A percentile compares a stretch with the other conserved stretches of the same genome.
Evolutionary conservation across 2,329 filamentous ascomycete genomes (phyloP).

Genomic region (Saccharata proteae): DNA sequence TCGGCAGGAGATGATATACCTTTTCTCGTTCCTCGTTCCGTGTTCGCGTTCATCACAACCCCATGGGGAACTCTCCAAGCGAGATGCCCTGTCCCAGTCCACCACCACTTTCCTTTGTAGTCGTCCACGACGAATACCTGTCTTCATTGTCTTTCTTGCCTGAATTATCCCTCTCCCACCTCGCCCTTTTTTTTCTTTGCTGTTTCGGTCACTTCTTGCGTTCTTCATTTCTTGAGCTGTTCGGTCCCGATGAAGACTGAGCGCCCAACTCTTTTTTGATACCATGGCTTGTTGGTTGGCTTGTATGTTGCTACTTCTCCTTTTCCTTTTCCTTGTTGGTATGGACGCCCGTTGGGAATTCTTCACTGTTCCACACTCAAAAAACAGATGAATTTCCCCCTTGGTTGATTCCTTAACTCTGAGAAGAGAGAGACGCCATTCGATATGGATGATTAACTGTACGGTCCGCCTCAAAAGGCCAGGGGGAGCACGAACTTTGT

Average conservation of each 20-base stretch:
- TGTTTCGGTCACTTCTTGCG: slow-evolving; percentile 1
- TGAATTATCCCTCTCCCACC: slow-evolving; percentile 3
- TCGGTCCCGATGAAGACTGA: too few relatives aligned
- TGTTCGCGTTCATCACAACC: slow-evolving; percentile 6
- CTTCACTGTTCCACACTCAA: too few relatives aligned
- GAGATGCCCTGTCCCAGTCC: slow-evolving; percentile 3
- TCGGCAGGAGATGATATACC: neutral
- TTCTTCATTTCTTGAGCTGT: slow-evolving; percentile 1
- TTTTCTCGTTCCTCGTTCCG: slow-evolving; percentile 2
- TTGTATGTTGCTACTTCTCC: too few relatives aligned
- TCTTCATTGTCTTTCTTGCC: slow-evolving; percentile 7
- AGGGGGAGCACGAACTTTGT: too few relatives aligned
- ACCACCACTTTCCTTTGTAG: slow-evolving; percentile 9
- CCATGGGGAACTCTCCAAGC: slow-evolving; percentile 1
- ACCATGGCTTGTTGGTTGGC: slow-evolving; percentile 10
- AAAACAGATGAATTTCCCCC: too few relatives aligned
- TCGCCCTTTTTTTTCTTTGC: slow-evolving; percentile 2
- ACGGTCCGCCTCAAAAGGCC: too few relatives aligned
- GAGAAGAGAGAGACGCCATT: too few relatives aligned
- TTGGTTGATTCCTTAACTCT: too few relatives aligned
- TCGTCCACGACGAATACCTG: too few relatives aligned
- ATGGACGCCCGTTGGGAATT: too few relatives aligned
- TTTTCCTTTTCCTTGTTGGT: too few relatives aligned
- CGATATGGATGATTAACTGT: too few relatives aligned
- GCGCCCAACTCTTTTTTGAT: slow-evolving; percentile 9